These are phyloP conservation scores for Hawksworthiomyces lignivorus DNA, from an alignment of 2,329 filamentous ascomycete genomes.

Conservation along the genomic window DNA sequence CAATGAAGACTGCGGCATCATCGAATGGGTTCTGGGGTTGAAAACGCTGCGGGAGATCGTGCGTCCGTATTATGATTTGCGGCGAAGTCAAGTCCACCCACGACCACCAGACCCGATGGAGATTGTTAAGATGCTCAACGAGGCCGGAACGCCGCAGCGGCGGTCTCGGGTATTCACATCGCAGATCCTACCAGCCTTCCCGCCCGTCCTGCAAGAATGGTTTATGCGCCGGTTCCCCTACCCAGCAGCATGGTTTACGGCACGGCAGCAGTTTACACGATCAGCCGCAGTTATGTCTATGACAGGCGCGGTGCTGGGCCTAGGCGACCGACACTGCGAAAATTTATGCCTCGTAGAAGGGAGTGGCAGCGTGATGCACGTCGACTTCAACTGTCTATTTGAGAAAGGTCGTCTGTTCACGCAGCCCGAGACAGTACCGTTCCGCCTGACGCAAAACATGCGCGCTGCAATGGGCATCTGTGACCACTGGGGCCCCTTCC, in stretches of 20 bases:
- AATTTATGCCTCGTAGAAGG: slow-evolving; percentile 94
- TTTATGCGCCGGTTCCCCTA: slow-evolving; percentile 94
- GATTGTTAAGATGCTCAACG: slow-evolving; percentile 58
- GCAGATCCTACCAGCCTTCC: slow-evolving; percentile 57
- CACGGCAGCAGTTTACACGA: slow-evolving; percentile 80
- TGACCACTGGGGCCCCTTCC: slow-evolving; percentile 87
- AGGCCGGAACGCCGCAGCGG: slow-evolving; percentile 44
- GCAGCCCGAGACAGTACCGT: slow-evolving; percentile 90
- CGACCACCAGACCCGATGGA: slow-evolving; percentile 62
- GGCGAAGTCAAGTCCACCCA: slow-evolving; percentile 67
- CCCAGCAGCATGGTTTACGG: slow-evolving; percentile 84
- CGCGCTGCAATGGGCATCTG: slow-evolving; percentile 93
- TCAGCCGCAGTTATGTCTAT: slow-evolving; percentile 99
- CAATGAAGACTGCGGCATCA: slow-evolving; percentile 94
- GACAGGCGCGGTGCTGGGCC: slow-evolving; percentile 85
- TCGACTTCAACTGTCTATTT: slow-evolving; percentile 99
- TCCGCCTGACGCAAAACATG: slow-evolving; percentile 98
- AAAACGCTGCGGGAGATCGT: slow-evolving; percentile 91
- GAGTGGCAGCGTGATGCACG: slow-evolving; percentile 89
- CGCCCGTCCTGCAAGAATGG: slow-evolving; percentile 83
- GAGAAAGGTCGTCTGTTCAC: slow-evolving; percentile 95
- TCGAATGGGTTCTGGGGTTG: slow-evolving; percentile 97
- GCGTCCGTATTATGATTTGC: slow-evolving; percentile 34
- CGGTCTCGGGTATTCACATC: slow-evolving; percentile 68
- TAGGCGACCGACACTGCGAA: slow-evolving; percentile 93